A percentile compares a stretch with the other conserved stretches of the same genome.
These are phyloP conservation scores for Mycothermus thermophilus DNA, from an alignment of 495 filamentous ascomycete species.

Conservation along the genomic window DNA sequence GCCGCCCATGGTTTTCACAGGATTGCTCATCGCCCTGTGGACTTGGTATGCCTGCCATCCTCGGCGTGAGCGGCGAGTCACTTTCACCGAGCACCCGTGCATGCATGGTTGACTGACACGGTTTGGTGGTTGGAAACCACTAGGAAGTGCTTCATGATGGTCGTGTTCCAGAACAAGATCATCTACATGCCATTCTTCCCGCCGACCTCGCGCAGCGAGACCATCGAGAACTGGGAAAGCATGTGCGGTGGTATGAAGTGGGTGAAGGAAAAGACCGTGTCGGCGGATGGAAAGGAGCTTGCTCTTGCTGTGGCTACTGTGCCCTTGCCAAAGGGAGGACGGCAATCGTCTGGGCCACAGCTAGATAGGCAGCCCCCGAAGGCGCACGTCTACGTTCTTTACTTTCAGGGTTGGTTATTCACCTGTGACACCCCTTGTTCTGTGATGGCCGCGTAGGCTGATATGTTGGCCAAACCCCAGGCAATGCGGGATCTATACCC, in stretches of 20 bases:
- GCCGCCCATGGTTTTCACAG: constrained; percentile 52
- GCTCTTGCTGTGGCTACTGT: constrained; percentile 40
- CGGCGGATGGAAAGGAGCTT: constrained; percentile 47
- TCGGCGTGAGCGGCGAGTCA: too few relatives aligned
- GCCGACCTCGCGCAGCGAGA: constrained; percentile 43
- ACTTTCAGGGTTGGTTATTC: constrained; percentile 41
- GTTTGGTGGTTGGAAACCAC: too few relatives aligned
- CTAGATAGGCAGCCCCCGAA: not conserved
- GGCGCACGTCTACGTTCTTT: constrained; percentile 37
- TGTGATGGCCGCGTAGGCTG: too few relatives aligned
- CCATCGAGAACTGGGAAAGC: constrained; percentile 44
- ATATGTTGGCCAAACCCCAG: too few relatives aligned
- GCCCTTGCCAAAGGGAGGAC: constrained; percentile 4
- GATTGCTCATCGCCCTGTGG: constrained; percentile 55
- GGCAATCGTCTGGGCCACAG: too few relatives aligned
- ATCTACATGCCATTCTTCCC: constrained; percentile 68
- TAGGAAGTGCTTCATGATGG: constrained; percentile 64
- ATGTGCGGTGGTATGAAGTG: constrained; percentile 47
- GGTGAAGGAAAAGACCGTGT: constrained; percentile 40
- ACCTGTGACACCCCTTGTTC: too few relatives aligned
- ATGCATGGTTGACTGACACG: not conserved
- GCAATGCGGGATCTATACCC: constrained; percentile 55
- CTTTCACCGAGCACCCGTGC: too few relatives aligned
- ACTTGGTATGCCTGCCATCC: constrained; percentile 27
- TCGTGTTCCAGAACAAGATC: constrained; percentile 71